phyloP scores from a whole-genome alignment of 345 rosid species.

The Diplotaxis tenuifolia region DNA sequence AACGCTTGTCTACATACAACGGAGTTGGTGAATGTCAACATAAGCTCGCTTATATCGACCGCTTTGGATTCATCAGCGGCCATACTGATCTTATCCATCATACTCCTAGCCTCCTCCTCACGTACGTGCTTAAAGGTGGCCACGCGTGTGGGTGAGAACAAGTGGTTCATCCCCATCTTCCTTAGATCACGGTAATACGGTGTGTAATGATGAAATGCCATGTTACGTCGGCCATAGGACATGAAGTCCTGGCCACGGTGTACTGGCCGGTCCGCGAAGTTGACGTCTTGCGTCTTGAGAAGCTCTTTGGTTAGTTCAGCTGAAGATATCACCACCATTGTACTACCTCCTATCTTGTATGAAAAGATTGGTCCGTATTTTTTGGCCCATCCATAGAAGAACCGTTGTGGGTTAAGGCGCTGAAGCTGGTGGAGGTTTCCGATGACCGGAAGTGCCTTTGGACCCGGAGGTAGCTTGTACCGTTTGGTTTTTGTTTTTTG shows the following conservation, averaged over 20 bases:
- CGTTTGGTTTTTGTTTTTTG: constrained; percentile 17
- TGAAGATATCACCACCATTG: constrained; percentile 43
- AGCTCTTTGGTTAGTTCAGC: constrained; percentile 42
- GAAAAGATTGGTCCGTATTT: constrained; percentile 50
- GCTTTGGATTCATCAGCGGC: constrained; percentile 9
- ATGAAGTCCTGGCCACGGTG: constrained; percentile 31
- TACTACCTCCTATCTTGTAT: constrained; percentile 37
- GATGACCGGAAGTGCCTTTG: constrained; percentile 44
- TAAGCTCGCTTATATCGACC: constrained; percentile 33
- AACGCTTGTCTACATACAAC: constrained; percentile 41
- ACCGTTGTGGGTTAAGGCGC: constrained; percentile 27
- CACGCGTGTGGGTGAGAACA: constrained; percentile 35
- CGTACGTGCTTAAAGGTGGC: constrained; percentile 37
- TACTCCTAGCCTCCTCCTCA: constrained; percentile 32
- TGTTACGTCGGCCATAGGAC: constrained; percentile 37
- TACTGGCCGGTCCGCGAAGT: constrained; percentile 32
- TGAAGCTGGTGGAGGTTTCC: constrained; percentile 54
- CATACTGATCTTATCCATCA: constrained; percentile 32
- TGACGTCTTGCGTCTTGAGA: constrained; percentile 40
- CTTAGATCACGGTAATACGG: constrained; percentile 38
- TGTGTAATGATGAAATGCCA: constrained; percentile 33
- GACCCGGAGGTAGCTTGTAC: constrained; percentile 46
- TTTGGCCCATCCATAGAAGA: constrained; percentile 44
- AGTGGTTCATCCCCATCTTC: constrained; percentile 36
- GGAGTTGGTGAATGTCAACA: constrained; percentile 35